Conservation (phyloP, 345 rosid species). For the Laguncularia racemosa region DNA sequence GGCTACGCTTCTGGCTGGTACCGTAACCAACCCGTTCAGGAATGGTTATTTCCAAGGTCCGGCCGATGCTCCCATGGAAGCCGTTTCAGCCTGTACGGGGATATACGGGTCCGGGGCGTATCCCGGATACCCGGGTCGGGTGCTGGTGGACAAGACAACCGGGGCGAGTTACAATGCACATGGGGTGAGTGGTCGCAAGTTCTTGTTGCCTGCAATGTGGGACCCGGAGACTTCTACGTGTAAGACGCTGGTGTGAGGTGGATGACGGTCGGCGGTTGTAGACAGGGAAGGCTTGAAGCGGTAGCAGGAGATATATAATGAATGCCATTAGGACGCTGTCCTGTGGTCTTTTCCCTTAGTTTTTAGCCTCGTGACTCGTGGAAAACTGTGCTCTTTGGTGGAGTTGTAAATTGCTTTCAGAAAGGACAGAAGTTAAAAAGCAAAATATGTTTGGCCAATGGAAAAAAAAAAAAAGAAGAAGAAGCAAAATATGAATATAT, state of each 20-base stretch:
- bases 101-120: conserved; percentile 76
- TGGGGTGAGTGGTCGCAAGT: conserved; percentile 65
- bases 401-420: too few species aligned
- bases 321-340: too few species aligned
- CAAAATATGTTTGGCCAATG: too few species aligned
- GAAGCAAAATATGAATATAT: too few species aligned
- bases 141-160: conserved; percentile 48
- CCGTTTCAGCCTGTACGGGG: conserved; percentile 73
- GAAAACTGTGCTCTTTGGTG: too few species aligned
- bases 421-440: too few species aligned
- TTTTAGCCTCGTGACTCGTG: too few species aligned
- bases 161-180: conserved; percentile 79
- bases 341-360: too few species aligned
- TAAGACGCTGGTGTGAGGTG: conserved; percentile 32
- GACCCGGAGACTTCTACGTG: conserved; percentile 67
- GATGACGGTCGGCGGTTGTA: too few species aligned
- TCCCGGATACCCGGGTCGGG: conserved; percentile 71
- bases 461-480: too few species aligned
- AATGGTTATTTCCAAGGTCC: conserved; percentile 74
- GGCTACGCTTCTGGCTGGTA: conserved; percentile 68
- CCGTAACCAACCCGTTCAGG: conserved; percentile 71
- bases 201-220: conserved; percentile 84
- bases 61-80: conserved; percentile 59
- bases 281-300: too few species aligned
- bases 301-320: too few species aligned